A percentile compares a stretch with the other conserved stretches of the same genome.
Conservation (phyloP, 2,329 filamentous ascomycete species). For the Sclerotinia trifoliorum region DNA sequence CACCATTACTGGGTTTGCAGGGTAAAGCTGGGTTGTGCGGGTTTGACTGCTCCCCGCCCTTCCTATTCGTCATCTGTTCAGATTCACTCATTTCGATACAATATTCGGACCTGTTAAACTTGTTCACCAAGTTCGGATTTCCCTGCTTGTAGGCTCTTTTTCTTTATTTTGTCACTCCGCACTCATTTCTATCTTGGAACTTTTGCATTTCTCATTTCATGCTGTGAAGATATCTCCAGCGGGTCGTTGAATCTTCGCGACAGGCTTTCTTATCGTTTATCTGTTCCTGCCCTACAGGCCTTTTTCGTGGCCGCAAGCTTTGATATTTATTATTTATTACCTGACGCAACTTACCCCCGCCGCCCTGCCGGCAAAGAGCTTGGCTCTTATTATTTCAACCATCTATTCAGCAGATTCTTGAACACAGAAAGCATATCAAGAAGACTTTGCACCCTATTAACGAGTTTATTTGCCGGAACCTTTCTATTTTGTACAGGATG, state of each 20-base stretch:
- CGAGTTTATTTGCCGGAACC: slow-evolving; percentile 31
- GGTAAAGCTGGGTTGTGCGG: slow-evolving; percentile 5
- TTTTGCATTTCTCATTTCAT: slow-evolving; percentile 5
- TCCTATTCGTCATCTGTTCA: slow-evolving; percentile 19
- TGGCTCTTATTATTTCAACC: neutral
- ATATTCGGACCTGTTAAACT: slow-evolving; percentile 9
- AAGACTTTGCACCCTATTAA: slow-evolving; percentile 34
- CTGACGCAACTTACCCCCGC: slow-evolving; percentile 14
- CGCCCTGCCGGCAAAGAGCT: slow-evolving; percentile 22
- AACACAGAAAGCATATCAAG: slow-evolving; percentile 34
- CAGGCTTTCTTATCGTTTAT: slow-evolving; percentile 20
- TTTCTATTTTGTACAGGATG: slow-evolving; percentile 35
- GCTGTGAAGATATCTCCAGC: neutral
- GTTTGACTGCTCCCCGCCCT: slow-evolving; percentile 13
- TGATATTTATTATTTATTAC: slow-evolving; percentile 6
- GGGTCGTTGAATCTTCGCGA: neutral
- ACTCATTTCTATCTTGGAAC: neutral
- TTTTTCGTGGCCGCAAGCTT: slow-evolving; percentile 10
- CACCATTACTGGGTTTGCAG: slow-evolving; percentile 14
- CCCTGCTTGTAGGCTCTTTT: slow-evolving; percentile 6
- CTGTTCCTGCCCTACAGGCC: slow-evolving; percentile 15
- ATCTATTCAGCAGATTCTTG: slow-evolving; percentile 12
- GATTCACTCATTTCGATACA: slow-evolving; percentile 19
- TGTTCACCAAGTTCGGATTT: neutral
- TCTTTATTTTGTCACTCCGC: slow-evolving; percentile 4